Evolutionary conservation across 345 rosid genomes (phyloP), one percentile per base, ranked within the genome.

Genomic region (Conringia planisiliqua): DNA sequence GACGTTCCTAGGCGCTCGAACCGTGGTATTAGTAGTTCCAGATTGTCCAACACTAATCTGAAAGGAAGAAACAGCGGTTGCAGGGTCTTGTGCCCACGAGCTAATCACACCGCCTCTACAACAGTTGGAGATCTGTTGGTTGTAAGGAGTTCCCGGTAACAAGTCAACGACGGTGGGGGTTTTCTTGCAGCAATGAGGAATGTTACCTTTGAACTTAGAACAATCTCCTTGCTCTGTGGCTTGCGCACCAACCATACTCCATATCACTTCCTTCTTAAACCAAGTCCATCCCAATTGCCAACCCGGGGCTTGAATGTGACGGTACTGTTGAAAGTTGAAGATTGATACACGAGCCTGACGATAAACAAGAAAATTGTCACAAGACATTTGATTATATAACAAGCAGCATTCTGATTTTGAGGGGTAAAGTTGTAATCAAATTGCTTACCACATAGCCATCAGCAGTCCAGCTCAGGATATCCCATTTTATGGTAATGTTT

Each of bases 401-500:
- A 48, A 50, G 8, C 10, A 1, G 30, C 24, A 20, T 50, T 48
- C 7, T 35, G 9, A 6, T 35, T 35, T 35, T 35, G 40, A 36
- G 56, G 10, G 56, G 12, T 3, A 5, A 65, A 32, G 47, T 24
- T 26, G 1, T 18, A 38, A 43, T n/a, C n/a, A 52, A n/a, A 81
- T 9, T 54, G 62, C 88, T 87, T 79, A 91, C 98, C 43, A 81
- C 80, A 75, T 93, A 93, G 66, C 98, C 98, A 85, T 91, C 97
- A 66, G 91, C 36, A 70, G 86, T 82, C 98, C 97, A 94, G 81
- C 69, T 85, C 59, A 79, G 83, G 62, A 94, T 62, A 77, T 94
- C 98, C 98, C 97, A 94, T 83, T 84, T 93, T 75, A 91, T 85
- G 35, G 98, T 94, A 84, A 94, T 88, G 74, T 94, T 93, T 47